Evolutionary conservation across 2,329 filamentous ascomycete genomes (phyloP), one percentile per base, ranked within the genome.

Genomic region (Pestalotiopsis sp.): DNA sequence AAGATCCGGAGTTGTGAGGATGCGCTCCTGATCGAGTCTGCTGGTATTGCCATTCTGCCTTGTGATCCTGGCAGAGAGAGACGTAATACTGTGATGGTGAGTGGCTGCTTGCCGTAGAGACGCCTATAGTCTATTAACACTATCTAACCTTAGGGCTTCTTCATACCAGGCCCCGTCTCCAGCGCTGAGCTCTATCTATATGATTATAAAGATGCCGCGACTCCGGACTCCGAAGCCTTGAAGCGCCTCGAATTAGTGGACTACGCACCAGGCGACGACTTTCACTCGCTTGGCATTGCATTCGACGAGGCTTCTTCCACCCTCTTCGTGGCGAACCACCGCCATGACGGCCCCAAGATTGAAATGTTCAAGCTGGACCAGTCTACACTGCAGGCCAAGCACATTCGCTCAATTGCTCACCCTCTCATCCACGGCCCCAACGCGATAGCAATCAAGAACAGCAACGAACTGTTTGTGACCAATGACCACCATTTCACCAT

Each of bases 11-110:
- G 75, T 67, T 83, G 82, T 36, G 81, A 83, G 66, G 82, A 83
- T 73, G 77, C 71, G 0, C 49, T 83, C 14, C 72, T 83, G 9
- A 66, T 83, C 1, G 78, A 83, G 67, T 73, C 76, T 1, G 65
- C 74, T 13, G 78, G 79, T 17, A 4, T 82, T 2, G 82, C 81
- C 1, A 73, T 83, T 36, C 62, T 82, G 3, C 77, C 75, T 14
- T 83, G 81, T 62, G 82, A 83, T 23, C 71, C 78, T 0, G 82
- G 81, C 4, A 75, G 81, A 3, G 82, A 83, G 68, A 76, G 73
- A 9, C 80, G 77, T 74, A 83, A 83, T 70, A 82, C 79, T 3
- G 81, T 83, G 69, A 81, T 83, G 81, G 82, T 76, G 57, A 68
- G 72, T 67, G 11, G 4, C 2, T 49, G 4, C 7, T 25, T 23